Evolutionary conservation across 306 rosid genomes (phyloP), one percentile per base, ranked within the genome.

Genomic region (Coriaria nepalensis): DNA sequence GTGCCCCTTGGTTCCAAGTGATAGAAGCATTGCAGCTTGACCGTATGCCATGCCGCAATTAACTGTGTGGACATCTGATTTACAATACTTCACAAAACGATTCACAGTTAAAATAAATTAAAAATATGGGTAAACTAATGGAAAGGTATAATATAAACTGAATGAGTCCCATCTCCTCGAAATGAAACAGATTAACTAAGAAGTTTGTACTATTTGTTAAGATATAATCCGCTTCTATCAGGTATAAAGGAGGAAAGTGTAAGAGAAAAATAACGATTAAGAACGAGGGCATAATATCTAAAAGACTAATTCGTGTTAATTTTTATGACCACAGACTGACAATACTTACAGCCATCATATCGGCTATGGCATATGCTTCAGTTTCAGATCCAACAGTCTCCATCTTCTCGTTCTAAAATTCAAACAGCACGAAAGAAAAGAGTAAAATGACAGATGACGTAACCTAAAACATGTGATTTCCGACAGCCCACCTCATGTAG

Each of bases 1-100:
- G 59, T 37, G 61, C 53, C 98, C 98, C 86, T 73, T 92, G 61
- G 80, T 13, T 59, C 96, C 98, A 52, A 79, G 67, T 2, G 98
- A 56, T 44, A 92, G 72, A 65, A 92, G 79, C 94, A 92, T 67
- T 36, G 96, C 98, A 52, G 96, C 94, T 79, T 92, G 98, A 57
- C 98, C 96, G 59, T 11, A 79, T 15, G 98, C 98, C 96, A 79
- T 78, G 35, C 83, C 96, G 43, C 80, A 61, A 62, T 92, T 92
- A 52, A 92, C 75, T 1, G 96, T 92, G 58, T 92, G 82, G 59
- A 92, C 75, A 11, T 79, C 93, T 13, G 94, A 41, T 71, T 92
- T 85, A 60, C 83, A 73, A 52, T 75, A 69, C 98, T 92, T 58
- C 63, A 64, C 47, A 71, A n/a, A 52, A 49, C 41, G 37, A 62